phyloP scores from a whole-genome alignment of 2,329 filamentous ascomycete genomes.

The Coniella lustricola region DNA sequence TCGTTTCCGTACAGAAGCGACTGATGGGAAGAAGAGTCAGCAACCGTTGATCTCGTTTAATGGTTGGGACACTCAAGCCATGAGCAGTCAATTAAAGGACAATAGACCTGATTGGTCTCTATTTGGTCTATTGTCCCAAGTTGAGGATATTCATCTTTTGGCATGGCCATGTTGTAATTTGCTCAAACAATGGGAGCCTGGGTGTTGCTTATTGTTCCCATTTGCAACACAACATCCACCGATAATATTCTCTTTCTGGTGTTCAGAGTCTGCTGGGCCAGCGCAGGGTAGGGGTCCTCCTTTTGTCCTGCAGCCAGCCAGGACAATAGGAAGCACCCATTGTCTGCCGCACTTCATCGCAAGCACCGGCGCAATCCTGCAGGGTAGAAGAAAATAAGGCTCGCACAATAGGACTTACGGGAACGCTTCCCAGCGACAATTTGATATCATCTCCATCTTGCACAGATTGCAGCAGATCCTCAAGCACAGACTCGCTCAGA shows the following conservation, averaged over 20 bases:
- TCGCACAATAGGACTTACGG: constrained; percentile 43
- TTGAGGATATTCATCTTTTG: not conserved
- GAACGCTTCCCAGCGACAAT: constrained; percentile 49
- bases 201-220: not conserved
- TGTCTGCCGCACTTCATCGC: not conserved
- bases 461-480: constrained; percentile 55
- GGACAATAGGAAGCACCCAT: constrained; percentile 3
- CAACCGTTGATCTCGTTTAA: too few species aligned
- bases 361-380: not conserved
- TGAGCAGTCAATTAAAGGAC: not conserved
- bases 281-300: not conserved
- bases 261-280: not conserved
- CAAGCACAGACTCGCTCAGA: constrained; percentile 51
- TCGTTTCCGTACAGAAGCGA: constrained; percentile 46
- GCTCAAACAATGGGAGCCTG: too few species aligned
- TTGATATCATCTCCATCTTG: constrained; percentile 50
- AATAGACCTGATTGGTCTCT: not conserved
- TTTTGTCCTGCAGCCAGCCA: not conserved
- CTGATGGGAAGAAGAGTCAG: constrained; percentile 26
- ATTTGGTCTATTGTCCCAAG: not conserved
- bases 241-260: not conserved
- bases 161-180: too few species aligned
- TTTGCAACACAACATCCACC: too few species aligned
- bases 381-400: too few species aligned
- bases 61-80: too few species aligned